Evolutionary conservation across 257 asterid genomes (phyloP), one percentile per base, ranked within the genome.

Genomic region (Henckelia pumila): DNA sequence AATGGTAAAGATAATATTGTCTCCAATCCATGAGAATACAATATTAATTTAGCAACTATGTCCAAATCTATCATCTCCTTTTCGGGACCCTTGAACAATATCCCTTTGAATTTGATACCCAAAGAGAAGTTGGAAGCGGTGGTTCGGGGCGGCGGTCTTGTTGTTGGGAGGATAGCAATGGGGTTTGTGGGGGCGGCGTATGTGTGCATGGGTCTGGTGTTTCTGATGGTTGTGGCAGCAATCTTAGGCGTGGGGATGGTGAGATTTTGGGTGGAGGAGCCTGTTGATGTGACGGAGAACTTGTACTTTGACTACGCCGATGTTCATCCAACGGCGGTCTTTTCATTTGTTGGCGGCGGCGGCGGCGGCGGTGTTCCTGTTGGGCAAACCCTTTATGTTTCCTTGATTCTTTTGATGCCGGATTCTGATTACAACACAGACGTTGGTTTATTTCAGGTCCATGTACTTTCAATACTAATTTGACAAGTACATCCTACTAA

Each of bases 351-450:
- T 16, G 20, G 32, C 19, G 59, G 32, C n/a, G 69, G 56, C 0
- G 64, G n/a, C 1, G 66, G 49, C 0, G 77, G 57, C 9, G 62
- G 82, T 13, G 86, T 85, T 29, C 88, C 89, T 0, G 70, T 83
- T 20, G 97, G 88, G 0, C 98, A 89, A 35, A 89, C 95, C 6
- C 65, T 81, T 30, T 76, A 87, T 72, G 85, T 89, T 56, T 86
- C 96, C 14, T 49, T 86, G 77, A 56, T 69, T 66, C 90, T 92
- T 53, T 40, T 86, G 65, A 69, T 92, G 86, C 98, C 98, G 0
- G 97, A 92, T 32, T 92, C 98, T 0, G 96, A 89, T 71, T 92
- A 86, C 77, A 92, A 92, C 72, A 79, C 86, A 71, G 97, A 89
- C 1, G 30, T 89, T 49, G 98, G 98, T 6, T 72, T 92, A 22